phyloP scores from a whole-genome alignment of 148 eudicot species.

The Fagopyrum esculentum region DNA sequence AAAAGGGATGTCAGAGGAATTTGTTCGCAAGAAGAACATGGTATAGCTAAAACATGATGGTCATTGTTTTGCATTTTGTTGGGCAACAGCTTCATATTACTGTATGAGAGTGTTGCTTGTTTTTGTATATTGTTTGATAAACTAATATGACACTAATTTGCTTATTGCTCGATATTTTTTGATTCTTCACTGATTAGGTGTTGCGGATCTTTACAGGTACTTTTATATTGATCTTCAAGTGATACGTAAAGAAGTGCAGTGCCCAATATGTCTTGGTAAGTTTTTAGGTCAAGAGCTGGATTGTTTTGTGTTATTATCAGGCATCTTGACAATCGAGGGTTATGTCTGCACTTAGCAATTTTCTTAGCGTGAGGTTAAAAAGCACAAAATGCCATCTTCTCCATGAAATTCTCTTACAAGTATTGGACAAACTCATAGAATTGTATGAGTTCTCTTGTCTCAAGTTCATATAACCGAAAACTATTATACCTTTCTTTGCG shows the following conservation, averaged over 20 bases:
- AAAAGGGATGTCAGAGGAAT: background rate
- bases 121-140: background rate
- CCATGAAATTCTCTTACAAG: background rate
- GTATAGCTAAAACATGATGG: background rate
- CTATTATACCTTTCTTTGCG: background rate
- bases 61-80: background rate
- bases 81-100: background rate
- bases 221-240: constrained; percentile 24
- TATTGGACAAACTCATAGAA: background rate
- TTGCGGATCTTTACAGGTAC: constrained; percentile 31
- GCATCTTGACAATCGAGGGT: background rate
- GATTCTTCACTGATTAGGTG: background rate
- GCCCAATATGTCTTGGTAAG: constrained; percentile 47
- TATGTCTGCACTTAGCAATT: background rate
- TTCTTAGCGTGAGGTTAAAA: background rate
- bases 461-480: background rate
- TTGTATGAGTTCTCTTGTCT: background rate
- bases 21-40: background rate
- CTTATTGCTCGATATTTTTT: background rate
- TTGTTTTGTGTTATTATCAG: background rate
- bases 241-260: constrained; percentile 40
- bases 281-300: background rate
- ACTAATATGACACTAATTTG: background rate
- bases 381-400: background rate
- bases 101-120: background rate